phyloP scores from a whole-genome alignment of 192 early-diverging fungal species.

The Umbelopsis vinacea region DNA sequence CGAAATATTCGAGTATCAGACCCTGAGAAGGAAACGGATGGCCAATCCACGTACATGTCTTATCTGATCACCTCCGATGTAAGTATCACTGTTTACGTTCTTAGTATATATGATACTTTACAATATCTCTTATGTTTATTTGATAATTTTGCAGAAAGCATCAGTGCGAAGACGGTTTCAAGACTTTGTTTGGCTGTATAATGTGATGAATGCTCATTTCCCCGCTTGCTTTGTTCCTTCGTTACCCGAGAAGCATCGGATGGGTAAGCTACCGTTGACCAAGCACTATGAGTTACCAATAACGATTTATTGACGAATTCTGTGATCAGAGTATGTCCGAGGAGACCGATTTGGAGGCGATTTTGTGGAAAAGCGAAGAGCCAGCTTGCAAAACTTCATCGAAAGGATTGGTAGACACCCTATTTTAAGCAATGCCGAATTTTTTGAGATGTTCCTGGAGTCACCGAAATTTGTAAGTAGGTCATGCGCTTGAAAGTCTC shows the following conservation, averaged over 20 bases:
- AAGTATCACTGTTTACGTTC: slow-evolving; percentile 1
- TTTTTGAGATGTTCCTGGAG: slow-evolving; percentile 83
- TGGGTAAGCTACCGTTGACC: slow-evolving; percentile 56
- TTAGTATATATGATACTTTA: neutral
- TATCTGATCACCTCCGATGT: slow-evolving; percentile 84
- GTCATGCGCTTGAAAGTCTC: too few relatives aligned
- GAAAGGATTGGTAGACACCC: slow-evolving; percentile 86
- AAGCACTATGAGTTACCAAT: neutral
- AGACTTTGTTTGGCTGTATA: slow-evolving; percentile 92
- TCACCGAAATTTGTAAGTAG: slow-evolving; percentile 69
- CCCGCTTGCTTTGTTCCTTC: slow-evolving; percentile 87
- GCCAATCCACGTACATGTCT: slow-evolving; percentile 79
- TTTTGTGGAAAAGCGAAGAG: slow-evolving; percentile 84
- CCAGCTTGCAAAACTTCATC: slow-evolving; percentile 83
- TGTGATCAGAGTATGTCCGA: slow-evolving; percentile 81
- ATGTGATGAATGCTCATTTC: slow-evolving; percentile 72
- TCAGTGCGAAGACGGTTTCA: slow-evolving; percentile 88
- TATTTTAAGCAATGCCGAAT: slow-evolving; percentile 68
- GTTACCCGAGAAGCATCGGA: slow-evolving; percentile 89
- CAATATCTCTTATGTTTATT: slow-evolving; percentile 45
- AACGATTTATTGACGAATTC: neutral
- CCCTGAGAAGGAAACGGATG: slow-evolving; percentile 91
- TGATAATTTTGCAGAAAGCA: slow-evolving; percentile 49
- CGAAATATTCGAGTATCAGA: slow-evolving; percentile 69
- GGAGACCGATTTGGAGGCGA: slow-evolving; percentile 93